Evolutionary conservation across 345 rosid genomes (phyloP), one percentile per base, ranked within the genome.

Genomic region (Corchorus capsularis): DNA sequence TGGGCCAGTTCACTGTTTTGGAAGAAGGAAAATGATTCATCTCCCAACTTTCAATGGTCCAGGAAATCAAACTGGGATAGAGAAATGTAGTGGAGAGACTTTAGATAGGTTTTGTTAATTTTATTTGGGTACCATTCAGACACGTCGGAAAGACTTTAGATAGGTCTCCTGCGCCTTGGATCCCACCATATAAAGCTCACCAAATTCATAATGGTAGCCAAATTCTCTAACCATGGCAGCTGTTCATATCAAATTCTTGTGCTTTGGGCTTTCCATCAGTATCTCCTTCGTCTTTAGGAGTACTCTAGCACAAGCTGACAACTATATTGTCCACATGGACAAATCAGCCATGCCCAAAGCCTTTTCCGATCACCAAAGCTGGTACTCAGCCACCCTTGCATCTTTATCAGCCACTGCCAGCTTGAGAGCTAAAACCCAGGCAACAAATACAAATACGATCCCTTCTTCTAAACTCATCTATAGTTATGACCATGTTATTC

Each of bases 261-360:
- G 3, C 39, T 4, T 63, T 22, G 53, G 60, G 39, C 59, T 77
- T 71, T 49, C 27, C 56, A 77, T 81, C 41, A 14, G 37, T n/a
- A 19, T 73, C 50, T 32, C 68, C n/a, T 47, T 35, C 17, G 8
- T 74, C 62, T 19, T 67, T 20, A 13, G 41, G 17, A 56, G 27
- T 27, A 39, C 56, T 15, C 52, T 61, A 13, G 85, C 74, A 8
- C 75, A 81, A 46, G 64, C 74, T 34, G 81, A 87, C 49, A 83
- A 74, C 54, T 87, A 83, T 52, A 87, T 87, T 37, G 74, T 87
- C 82, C 71, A 80, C 74, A 87, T 87, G 88, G 86, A 87, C 86
- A 32, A 45, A 14, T 72, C 84, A 37, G 76, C 81, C 71, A 87
- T 83, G 88, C 88, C 90, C 45, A 81, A 81, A 76, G 80, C 86